Base-by-base conservation (phyloP, 2,329 filamentous ascomycete species). In the Trichoderma koningii region DNA sequence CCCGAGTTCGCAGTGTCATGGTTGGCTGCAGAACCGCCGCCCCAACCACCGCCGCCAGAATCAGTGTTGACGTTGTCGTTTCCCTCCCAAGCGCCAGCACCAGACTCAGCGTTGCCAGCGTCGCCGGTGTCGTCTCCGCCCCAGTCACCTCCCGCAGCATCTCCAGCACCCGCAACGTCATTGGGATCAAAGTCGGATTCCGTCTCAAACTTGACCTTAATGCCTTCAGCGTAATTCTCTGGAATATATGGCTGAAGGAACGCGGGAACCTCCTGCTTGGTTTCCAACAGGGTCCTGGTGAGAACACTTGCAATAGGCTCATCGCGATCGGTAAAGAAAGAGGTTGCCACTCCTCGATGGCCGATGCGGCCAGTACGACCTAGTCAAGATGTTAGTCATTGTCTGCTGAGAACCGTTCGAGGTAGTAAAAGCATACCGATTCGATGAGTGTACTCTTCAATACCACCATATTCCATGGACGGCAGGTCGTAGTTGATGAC, bases 401-500 rank as follows among this genome's bases (percentile, higher is more conserved):
- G 30, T 23, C 6, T 30, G 15, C 9, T 28, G 15, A 17, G n/a
- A 12, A 9, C 47, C 10, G 28, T 7, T 10, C 12, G n/a, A 45
- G 26, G 21, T 10, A 45, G 17, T 12, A 10, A 38, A 14, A 26
- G 73, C 83, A 78, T 86, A 92, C 90, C 95, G 74, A 98, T 98
- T 14, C 95, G 92, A 74, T 99, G 95, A 28, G 90, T 88, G 71
- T 98, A 99, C 75, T 98, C 95, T 55, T 91, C 88, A 64, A 97
- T 96, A 2, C 93, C 94, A n/a, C 92, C 93, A 70, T 94, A 84
- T 0, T 87, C 81, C 50, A 82, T 78, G 5, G 83, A 87, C 0
- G 94, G 94, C 1, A 98, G 81, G 67, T 98, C 93, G 71, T 88
- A 98, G 78, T 99, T 98, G 83, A 99, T 89, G 66, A 99, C 90